A percentile compares a stretch with the other conserved stretches of the same genome.
Conservation (phyloP, 305 asterid species). For the Euphrasia arctica region DNA sequence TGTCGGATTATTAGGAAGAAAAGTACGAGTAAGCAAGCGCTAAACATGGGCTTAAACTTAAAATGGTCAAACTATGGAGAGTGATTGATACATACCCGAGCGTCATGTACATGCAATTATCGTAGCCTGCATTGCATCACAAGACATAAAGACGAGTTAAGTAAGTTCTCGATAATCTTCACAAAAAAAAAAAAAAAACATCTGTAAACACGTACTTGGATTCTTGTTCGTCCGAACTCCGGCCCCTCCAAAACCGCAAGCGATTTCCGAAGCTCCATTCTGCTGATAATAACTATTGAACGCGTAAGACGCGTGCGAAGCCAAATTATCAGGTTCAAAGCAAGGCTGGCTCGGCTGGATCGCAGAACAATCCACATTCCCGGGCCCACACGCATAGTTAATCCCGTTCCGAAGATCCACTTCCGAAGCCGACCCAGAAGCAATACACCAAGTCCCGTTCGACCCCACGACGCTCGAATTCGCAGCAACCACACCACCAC, state of each 20-base stretch:
- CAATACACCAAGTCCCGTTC: slow-evolving; percentile 91
- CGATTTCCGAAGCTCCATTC: slow-evolving; percentile 88
- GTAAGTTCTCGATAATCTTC: not conserved
- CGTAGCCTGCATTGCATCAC: slow-evolving; percentile 63
- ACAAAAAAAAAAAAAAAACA: no score
- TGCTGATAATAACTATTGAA: slow-evolving; percentile 89
- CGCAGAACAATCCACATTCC: slow-evolving; percentile 89
- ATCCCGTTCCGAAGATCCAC: slow-evolving; percentile 63
- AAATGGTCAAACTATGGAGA: not conserved
- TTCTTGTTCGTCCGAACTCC: slow-evolving; percentile 77
- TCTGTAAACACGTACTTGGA: slow-evolving; percentile 56
- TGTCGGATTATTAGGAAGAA: slow-evolving; percentile 26
- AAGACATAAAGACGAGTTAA: slow-evolving; percentile 16
- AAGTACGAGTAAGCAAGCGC: not conserved
- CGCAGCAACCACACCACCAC: slow-evolving; percentile 39
- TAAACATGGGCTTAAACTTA: not conserved
- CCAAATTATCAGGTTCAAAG: slow-evolving; percentile 70
- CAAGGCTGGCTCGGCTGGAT: slow-evolving; percentile 98
- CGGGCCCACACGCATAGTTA: slow-evolving; percentile 92
- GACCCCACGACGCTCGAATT: slow-evolving; percentile 40
- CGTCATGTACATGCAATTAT: slow-evolving; percentile 69
- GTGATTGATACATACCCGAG: slow-evolving; percentile 56
- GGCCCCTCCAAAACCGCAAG: slow-evolving; percentile 91
- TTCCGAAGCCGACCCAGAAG: slow-evolving; percentile 65
- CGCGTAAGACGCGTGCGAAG: slow-evolving; percentile 88